phyloP scores from a whole-genome alignment of 1,284 basidiomycete species.

The Trametes hirsuta region DNA sequence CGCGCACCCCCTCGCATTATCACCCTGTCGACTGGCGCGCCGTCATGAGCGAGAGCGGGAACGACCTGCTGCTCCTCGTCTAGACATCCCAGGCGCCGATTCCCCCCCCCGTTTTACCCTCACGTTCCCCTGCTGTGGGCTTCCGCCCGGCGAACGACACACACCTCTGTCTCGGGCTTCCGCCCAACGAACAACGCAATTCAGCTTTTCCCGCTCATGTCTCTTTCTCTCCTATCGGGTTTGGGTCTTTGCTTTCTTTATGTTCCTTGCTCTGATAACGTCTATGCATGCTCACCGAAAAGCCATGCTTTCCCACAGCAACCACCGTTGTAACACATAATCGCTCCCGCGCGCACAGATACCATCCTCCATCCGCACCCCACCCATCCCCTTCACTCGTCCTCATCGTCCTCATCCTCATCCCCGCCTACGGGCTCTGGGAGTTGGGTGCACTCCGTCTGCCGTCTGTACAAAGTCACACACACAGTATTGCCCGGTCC shows the following conservation, averaged over 20 bases:
- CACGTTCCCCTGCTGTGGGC: not conserved
- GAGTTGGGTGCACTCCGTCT: too few species aligned
- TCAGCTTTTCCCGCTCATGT: not conserved
- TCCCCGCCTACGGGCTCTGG: not conserved
- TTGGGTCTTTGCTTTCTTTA: constrained; percentile 1
- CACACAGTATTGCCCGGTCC: not conserved
- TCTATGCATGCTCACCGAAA: constrained; percentile 8
- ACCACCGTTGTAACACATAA: constrained; percentile 10
- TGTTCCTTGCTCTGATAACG: not conserved
- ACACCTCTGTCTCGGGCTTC: not conserved
- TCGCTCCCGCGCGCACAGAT: constrained; percentile 5
- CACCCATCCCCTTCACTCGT: not conserved
- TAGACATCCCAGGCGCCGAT: constrained; percentile 37
- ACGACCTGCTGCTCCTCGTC: constrained; percentile 60
- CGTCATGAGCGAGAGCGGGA: constrained; percentile 48
- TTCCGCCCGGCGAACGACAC: not conserved
- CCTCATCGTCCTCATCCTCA: not conserved
- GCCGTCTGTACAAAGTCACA: constrained; percentile 5
- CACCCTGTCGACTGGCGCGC: constrained; percentile 63
- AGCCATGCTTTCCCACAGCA: constrained; percentile 9
- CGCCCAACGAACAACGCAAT: not conserved
- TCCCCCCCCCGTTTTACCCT: not conserved
- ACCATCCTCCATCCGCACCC: not conserved
- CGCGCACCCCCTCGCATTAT: constrained; percentile 28
- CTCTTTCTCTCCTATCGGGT: not conserved